Evolutionary conservation across 371 early-diverging fungal species (phyloP).

Genomic region (Mortierella sp.): DNA sequence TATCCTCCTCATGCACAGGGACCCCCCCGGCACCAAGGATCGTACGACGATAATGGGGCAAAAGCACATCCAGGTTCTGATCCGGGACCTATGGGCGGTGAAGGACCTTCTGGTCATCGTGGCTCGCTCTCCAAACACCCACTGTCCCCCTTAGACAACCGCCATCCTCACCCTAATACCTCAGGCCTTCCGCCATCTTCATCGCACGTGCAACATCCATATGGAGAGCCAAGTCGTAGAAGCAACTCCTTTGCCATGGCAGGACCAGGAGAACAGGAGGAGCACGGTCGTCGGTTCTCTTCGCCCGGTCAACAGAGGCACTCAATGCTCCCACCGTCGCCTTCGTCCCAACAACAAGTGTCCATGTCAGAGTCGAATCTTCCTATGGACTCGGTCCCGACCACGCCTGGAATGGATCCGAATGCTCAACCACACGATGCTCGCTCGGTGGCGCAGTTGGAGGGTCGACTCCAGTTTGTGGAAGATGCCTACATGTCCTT

Average conservation of each 20-base stretch:
- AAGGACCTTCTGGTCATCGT: slow-evolving; percentile 4
- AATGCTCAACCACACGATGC: slow-evolving; percentile 20
- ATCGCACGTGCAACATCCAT: slow-evolving; percentile 10
- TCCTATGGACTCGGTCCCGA: slow-evolving; percentile 5
- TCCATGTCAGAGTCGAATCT: slow-evolving; percentile 5
- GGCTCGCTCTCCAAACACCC: slow-evolving; percentile 32
- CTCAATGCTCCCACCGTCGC: background rate
- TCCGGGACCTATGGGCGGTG: background rate
- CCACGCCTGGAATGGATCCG: slow-evolving; percentile 6
- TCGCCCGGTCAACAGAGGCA: slow-evolving; percentile 5
- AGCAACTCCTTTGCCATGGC: slow-evolving; percentile 1
- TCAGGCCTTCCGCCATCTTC: slow-evolving; percentile 9
- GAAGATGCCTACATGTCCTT: slow-evolving; percentile 48
- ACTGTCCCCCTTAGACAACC: slow-evolving; percentile 26
- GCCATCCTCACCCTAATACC: slow-evolving; percentile 8
- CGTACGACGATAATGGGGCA: slow-evolving; percentile 19
- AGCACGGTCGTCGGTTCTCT: slow-evolving; percentile 19
- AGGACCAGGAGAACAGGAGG: slow-evolving; percentile 11
- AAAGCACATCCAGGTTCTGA: slow-evolving; percentile 13
- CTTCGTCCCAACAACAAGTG: slow-evolving; percentile 3
- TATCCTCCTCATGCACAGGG: slow-evolving; percentile 24
- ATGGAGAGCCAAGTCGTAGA: slow-evolving; percentile 19
- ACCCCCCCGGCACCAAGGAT: slow-evolving; percentile 23
- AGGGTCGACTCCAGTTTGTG: slow-evolving; percentile 31
- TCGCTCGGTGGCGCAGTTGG: slow-evolving; percentile 26